These are phyloP conservation scores for Stagonosporopsis tanaceti DNA, from an alignment of 2,329 filamentous ascomycete species.

Conservation along the genomic window DNA sequence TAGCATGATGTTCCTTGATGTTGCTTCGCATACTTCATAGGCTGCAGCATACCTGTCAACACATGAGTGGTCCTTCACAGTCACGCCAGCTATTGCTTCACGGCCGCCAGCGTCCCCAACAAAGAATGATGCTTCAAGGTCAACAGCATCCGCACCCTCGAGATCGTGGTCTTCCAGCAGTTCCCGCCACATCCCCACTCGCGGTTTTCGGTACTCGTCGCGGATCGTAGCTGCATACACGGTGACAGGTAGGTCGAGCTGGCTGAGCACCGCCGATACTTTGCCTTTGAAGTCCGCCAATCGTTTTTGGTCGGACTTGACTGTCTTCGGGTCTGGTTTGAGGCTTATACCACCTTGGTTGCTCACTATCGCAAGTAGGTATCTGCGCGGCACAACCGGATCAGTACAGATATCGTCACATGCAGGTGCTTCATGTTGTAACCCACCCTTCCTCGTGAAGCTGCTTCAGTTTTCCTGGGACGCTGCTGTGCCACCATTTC, in stretches of 20 bases:
- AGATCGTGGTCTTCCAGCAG: constrained; percentile 62
- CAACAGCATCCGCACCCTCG: constrained; percentile 64
- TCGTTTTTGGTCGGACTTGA: constrained; percentile 72
- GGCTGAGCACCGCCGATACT: constrained; percentile 70
- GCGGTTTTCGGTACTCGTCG: constrained; percentile 86
- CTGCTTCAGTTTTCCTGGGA: constrained; percentile 72
- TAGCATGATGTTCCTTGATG: constrained; percentile 3
- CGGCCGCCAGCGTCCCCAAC: constrained; percentile 81
- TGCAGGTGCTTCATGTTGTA: constrained; percentile 9
- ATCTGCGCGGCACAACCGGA: constrained; percentile 57
- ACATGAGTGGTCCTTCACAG: constrained; percentile 65
- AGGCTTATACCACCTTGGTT: constrained; percentile 88
- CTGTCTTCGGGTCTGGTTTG: constrained; percentile 73
- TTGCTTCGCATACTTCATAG: neutral
- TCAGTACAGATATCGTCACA: constrained; percentile 15
- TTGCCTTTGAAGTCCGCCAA: constrained; percentile 85
- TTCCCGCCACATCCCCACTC: constrained; percentile 86
- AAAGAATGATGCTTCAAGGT: constrained; percentile 77
- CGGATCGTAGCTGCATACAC: constrained; percentile 87
- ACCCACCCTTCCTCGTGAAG: constrained; percentile 74
- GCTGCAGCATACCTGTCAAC: constrained; percentile 61
- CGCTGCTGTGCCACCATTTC: constrained; percentile 87
- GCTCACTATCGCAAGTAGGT: constrained; percentile 79
- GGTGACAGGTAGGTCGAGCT: constrained; percentile 77
- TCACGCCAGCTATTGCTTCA: constrained; percentile 52